Evolutionary conservation across 2,329 filamentous ascomycete genomes (phyloP), one percentile per base, ranked within the genome.

Genomic region (Pezicula carpinea): DNA sequence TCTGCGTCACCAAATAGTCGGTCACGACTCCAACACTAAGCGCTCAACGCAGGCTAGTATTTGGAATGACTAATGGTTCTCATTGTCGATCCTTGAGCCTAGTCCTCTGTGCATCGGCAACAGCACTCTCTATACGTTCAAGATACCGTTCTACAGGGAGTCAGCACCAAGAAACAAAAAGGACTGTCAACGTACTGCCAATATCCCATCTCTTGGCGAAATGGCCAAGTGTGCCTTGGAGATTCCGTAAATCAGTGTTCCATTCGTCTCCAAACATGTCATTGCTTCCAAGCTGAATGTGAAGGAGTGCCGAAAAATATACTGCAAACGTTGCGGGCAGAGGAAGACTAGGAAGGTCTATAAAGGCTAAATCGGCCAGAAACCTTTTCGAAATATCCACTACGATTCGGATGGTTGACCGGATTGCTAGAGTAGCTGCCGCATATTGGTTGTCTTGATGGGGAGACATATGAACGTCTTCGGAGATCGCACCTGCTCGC

Each of bases 191-290:
- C 53, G 43, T 53, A 57, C 55, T 49, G n/a, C 53, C 55, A 50
- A 54, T 44, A 34, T 47, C 50, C 53, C 55, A 57, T 33, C 55
- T 46, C 17, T 50, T 49, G 2, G 46, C 46, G 38, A 55, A 57
- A 36, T 53, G 48, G 10, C 43, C 46, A 13, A 57, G 35, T 3
- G 53, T 51, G 17, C 49, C 46, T 43, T 52, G 54, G 14, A 57
- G 42, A 35, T 43, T 47, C 10, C 48, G 33, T 39, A 57, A 52
- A 42, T 55, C 54, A 3, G 41, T n/a, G 21, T 18, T 43, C 53
- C 54, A 55, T 38, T 55, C 53, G n/a, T 44, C 36, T 18, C 39
- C 45, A 14, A 48, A 32, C 29, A 57, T 51, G 5, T 50, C 49
- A 22, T 55, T 46, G 10, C 53, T 51, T 10, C 53, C 38, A 44